phyloP scores from a whole-genome alignment of 768 basidiomycete species.

The Mycena amicta region DNA sequence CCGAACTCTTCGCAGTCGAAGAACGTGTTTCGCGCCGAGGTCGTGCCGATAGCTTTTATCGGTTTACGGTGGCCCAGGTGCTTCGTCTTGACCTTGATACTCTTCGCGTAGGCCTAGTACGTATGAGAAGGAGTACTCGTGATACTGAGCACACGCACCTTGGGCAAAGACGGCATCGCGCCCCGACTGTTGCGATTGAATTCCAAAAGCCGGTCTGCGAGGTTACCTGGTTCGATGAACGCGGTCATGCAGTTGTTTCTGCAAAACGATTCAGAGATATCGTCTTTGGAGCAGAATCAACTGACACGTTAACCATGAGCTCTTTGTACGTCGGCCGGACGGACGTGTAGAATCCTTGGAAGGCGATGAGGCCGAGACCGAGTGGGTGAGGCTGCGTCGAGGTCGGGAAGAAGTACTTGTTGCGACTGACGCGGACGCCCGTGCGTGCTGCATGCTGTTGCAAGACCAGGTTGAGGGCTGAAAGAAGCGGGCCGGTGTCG shows the following conservation, averaged over 20 bases:
- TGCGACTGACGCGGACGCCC: slow-evolving; percentile 44
- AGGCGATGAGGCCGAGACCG: slow-evolving; percentile 25
- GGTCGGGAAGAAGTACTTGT: slow-evolving; percentile 46
- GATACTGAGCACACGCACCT: slow-evolving; percentile 10
- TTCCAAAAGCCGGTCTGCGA: slow-evolving; percentile 57
- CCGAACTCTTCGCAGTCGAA: slow-evolving; percentile 58
- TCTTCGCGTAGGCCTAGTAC: slow-evolving; percentile 44
- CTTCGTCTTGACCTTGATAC: slow-evolving; percentile 56
- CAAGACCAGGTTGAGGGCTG: slow-evolving; percentile 51
- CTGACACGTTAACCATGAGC: slow-evolving; percentile 57
- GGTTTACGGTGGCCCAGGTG: slow-evolving; percentile 63
- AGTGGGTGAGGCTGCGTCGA: slow-evolving; percentile 14
- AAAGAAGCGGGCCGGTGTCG: slow-evolving; percentile 41
- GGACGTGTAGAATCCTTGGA: slow-evolving; percentile 50
- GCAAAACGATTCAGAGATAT: background rate
- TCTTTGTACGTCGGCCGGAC: slow-evolving; percentile 51
- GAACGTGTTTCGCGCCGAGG: slow-evolving; percentile 39
- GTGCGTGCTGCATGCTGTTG: slow-evolving; percentile 37
- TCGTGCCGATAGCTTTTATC: slow-evolving; percentile 39
- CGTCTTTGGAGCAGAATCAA: background rate
- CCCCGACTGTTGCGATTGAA: slow-evolving; percentile 48
- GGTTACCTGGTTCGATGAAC: slow-evolving; percentile 60
- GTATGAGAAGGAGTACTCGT: too few relatives aligned
- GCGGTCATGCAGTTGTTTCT: slow-evolving; percentile 61
- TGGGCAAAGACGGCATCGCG: slow-evolving; percentile 47